Base-by-base conservation (phyloP, 192 early-diverging fungal genomes). In the Podila verticillata region DNA sequence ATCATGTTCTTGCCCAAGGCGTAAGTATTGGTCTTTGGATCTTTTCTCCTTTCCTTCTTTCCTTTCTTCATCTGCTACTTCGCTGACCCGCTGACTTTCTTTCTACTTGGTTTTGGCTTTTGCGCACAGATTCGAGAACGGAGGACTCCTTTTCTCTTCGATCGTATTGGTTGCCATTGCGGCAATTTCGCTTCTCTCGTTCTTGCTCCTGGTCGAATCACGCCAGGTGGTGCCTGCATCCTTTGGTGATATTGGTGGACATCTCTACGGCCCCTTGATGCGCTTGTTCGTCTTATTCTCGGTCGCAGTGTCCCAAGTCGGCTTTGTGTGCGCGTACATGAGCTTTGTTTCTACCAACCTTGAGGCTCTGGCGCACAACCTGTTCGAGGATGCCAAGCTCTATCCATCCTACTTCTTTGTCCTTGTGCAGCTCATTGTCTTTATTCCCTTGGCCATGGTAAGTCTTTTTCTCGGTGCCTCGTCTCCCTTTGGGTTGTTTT, bases 221-320 rank as follows among this genome's bases (percentile, higher is more conserved):
- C 86, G 92, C 48, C 75, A 82, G 51, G 85, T 90, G 63, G 70
- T 92, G 6, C 90, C 91, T 35, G 91, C 88, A 35, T 91, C 90
- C 57, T 94, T 92, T 85, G 93, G 93, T 83, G 93, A 83, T 31
- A 86, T 90, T 68, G 90, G 87, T 39, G 75, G 85, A 22, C 85
- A 81, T 70, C 84, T 94, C 30, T 94, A 91, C 77, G 93, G 93
- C 19, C 77, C 77, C 48, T 82, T 79, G 60, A 91, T 93, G 83
- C 88, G 92, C 64, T 83, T 87, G 68, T 73, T 89, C 10, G 92
- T 95, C 10, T 83, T 93, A 64, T 83, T 90, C 54, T 87, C 91
- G 3, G 92, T 94, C 36, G 91, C 92, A 24, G 77, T 94, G 49
- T 90, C 92, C 9, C 91, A 97, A 82, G 75, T 90, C 56, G 89